Evolutionary conservation across 2,329 filamentous ascomycete species (phyloP).

Genomic region (Aureobasidium sp.): DNA sequence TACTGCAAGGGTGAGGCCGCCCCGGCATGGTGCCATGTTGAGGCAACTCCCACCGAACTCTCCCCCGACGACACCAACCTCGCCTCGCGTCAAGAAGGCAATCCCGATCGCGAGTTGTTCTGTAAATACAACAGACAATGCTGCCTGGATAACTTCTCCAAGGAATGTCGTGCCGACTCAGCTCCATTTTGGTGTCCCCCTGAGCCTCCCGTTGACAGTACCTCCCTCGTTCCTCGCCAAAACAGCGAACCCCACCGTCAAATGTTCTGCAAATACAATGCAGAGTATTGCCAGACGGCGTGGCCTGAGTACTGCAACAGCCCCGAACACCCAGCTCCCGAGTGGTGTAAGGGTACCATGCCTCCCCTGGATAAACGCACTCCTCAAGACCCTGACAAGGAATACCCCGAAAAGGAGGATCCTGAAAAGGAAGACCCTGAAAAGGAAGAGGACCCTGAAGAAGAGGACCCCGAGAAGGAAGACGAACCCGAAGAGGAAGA

Average conservation of each 20-base stretch:
- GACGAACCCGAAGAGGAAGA: neutral
- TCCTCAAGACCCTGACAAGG: neutral
- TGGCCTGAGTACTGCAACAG: too few relatives aligned
- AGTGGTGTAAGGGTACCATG: neutral
- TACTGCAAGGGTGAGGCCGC: neutral
- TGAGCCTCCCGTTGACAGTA: too few relatives aligned
- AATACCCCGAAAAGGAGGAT: neutral
- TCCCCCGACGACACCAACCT: too few relatives aligned
- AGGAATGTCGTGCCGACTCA: too few relatives aligned
- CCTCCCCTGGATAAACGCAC: neutral
- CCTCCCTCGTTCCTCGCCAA: too few relatives aligned
- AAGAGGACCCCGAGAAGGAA: neutral
- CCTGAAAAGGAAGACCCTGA: neutral
- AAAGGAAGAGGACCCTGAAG: neutral
- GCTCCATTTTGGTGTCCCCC: too few relatives aligned
- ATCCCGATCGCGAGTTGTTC: neutral
- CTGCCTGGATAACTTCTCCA: too few relatives aligned
- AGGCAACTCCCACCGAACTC: neutral
- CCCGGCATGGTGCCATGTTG: neutral
- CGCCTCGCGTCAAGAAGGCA: neutral
- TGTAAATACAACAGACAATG: too few relatives aligned
- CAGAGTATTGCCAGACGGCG: neutral
- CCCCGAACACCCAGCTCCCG: neutral
- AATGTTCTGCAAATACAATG: neutral
- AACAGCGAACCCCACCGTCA: neutral